Base-by-base conservation (phyloP, 75 land plant genomes). In the Chamaecyparis obtusa region DNA sequence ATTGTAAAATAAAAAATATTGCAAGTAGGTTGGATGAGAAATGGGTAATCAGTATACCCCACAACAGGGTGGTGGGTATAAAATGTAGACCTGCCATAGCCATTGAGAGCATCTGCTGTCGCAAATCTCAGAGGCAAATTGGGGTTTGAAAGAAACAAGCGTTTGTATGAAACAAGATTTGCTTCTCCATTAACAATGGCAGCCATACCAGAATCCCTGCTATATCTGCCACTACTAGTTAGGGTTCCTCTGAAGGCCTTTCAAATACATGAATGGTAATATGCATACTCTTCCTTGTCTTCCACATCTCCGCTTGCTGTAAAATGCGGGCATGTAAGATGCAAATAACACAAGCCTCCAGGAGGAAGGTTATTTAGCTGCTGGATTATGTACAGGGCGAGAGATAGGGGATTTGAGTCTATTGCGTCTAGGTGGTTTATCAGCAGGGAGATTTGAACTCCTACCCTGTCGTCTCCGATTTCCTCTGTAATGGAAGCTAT, bases 41-140 rank as follows among this genome's bases (percentile, higher is more conserved):
- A 92, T 3, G 94, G 96, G 55, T 96, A 96, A 86, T 96, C 97
- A 3, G 95, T 93, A 87, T 94, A 96, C 0, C 95, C 97, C 2
- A 89, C 89, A 46, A 90, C 92, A 54, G 91, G 97, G 85, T 94
- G 94, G 3, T 94, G 97, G 0, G 94, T 92, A 82, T 93, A 96
- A 71, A 94, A 96, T 0, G 94, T 94, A 36, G 92, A 89, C 87
- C 97, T 82, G 13, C 89, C 91, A 48, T 93, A 94, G 74, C 82
- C 87, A 69, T 86, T 93, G 77, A 96, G 86, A 3, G 85, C 84
- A n/a, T 93, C 92, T 33, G 87, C 90, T 5, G 85, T 41, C 74
- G 86, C 89, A n/a, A 96, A 90, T 85, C 97, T 89, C 60, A 75
- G 33, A 32, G 90, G 91, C 84, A 96, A 85, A 87, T 96, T 95